These are phyloP conservation scores for Chamaenerion angustifolium DNA, from an alignment of 345 rosid species.

Conservation along the genomic window DNA sequence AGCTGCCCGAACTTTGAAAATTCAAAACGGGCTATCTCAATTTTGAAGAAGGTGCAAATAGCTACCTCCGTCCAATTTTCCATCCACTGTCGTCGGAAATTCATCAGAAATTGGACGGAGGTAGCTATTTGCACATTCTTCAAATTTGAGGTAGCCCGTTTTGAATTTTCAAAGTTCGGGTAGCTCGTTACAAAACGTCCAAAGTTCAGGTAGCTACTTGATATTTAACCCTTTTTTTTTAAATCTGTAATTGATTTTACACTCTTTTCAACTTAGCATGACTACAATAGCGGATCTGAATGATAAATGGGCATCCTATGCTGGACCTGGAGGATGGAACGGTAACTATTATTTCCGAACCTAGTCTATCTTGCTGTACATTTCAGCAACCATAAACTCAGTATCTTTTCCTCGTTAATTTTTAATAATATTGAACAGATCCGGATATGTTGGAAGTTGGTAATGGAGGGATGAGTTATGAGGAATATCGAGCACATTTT, in stretches of 20 bases:
- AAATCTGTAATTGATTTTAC: not conserved
- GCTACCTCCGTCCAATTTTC: too few relatives aligned
- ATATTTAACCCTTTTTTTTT: too few relatives aligned
- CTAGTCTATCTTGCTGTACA: not conserved
- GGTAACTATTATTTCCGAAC: conserved; percentile 24
- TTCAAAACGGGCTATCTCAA: too few relatives aligned
- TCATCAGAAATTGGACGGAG: too few relatives aligned
- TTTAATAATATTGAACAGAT: conserved; percentile 24
- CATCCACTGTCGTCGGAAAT: too few relatives aligned
- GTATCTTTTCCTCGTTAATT: not conserved
- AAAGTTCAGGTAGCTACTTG: too few relatives aligned
- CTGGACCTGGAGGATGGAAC: conserved; percentile 99
- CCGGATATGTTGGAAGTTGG: conserved; percentile 99
- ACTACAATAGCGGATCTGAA: conserved; percentile 80
- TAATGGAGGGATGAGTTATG: conserved; percentile 83
- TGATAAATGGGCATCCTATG: conserved; percentile 88
- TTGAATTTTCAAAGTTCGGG: too few relatives aligned
- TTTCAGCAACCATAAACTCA: not conserved
- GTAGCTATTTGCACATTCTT: too few relatives aligned
- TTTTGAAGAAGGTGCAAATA: too few relatives aligned
- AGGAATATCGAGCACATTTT: conserved; percentile 81
- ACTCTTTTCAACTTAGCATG: conserved; percentile 41
- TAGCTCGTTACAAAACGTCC: too few relatives aligned
- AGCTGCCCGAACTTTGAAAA: too few relatives aligned
- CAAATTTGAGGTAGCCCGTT: too few relatives aligned